A percentile compares a stretch with the other conserved stretches of the same genome.
Conservation (phyloP, 78 protist genomes). For the Tieghemostelium lacteum region DNA sequence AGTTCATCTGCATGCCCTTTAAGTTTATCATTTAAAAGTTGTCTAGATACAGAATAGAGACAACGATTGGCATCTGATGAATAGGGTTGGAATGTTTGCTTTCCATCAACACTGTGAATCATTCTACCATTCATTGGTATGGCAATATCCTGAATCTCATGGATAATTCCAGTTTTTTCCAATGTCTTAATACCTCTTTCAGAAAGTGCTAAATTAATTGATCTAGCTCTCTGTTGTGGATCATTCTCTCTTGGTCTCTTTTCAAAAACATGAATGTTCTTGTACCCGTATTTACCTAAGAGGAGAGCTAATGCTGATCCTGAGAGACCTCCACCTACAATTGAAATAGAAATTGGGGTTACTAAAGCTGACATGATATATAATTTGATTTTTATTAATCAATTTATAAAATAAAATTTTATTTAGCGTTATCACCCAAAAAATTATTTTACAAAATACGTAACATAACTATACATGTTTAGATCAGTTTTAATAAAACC, state of each 20-base stretch:
- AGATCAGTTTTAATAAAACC: too few relatives aligned
- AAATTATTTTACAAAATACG: too few relatives aligned
- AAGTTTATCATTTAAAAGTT: conserved; percentile 43
- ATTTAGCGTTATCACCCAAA: too few relatives aligned
- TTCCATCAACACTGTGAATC: conserved; percentile 31
- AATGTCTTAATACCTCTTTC: conserved; percentile 70
- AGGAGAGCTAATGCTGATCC: conserved; percentile 50
- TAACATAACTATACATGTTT: too few relatives aligned
- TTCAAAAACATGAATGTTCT: conserved; percentile 27
- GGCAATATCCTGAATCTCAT: conserved; percentile 36
- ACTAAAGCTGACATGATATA: too few relatives aligned
- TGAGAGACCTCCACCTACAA: conserved; percentile 57
- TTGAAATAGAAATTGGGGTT: conserved; percentile 31
- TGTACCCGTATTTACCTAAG: conserved; percentile 19
- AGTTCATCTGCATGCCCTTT: conserved; percentile 15
- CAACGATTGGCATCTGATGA: conserved; percentile 38
- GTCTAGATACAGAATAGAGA: conserved; percentile 54
- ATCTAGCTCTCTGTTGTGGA: conserved; percentile 24
- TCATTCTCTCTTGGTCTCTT: conserved; percentile 24
- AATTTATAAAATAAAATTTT: too few relatives aligned
- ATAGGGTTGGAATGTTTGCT: conserved; percentile 49
- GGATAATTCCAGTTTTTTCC: conserved; percentile 12
- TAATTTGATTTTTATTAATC: too few relatives aligned
- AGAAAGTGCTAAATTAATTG: conserved; percentile 73
- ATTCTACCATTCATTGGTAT: conserved; percentile 81